Conservation (phyloP, 768 basidiomycete genomes). For the Calocera cornea region DNA sequence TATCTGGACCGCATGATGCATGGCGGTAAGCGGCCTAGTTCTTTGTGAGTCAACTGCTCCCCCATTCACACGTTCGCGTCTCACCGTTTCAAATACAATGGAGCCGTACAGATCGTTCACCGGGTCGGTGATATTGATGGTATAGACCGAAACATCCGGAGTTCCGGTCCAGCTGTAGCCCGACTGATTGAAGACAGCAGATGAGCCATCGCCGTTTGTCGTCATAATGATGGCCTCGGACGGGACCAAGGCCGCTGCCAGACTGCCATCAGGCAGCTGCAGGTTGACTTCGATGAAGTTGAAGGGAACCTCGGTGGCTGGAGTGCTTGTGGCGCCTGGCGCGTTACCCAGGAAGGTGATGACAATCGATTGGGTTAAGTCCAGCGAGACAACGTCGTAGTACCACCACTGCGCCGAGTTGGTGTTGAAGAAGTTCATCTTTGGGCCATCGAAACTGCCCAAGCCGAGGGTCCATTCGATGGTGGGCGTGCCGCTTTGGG, state of each 20-base stretch:
- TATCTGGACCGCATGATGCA: neutral
- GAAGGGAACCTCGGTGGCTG: neutral
- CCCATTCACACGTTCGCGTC: neutral
- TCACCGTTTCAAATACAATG: neutral
- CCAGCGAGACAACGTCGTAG: neutral
- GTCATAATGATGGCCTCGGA: neutral
- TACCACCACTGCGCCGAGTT: neutral
- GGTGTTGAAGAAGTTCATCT: neutral
- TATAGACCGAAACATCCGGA: neutral
- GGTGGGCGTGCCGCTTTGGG: neutral
- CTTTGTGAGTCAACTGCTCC: neutral
- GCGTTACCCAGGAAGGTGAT: neutral
- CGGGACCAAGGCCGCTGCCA: neutral
- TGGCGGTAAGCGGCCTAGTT: neutral
- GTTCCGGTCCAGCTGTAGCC: neutral
- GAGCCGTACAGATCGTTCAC: neutral
- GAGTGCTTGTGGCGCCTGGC: neutral
- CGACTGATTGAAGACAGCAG: neutral
- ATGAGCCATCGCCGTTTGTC: neutral
- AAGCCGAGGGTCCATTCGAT: neutral
- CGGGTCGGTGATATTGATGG: neutral
- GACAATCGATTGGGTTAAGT: neutral
- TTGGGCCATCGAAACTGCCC: neutral
- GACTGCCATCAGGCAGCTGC: neutral
- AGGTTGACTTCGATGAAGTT: slow-evolving; percentile 2